Evolutionary conservation across 1,139 yeast species (phyloP), one percentile per base, ranked within the genome.

Genomic region (Candida neerlandica): DNA sequence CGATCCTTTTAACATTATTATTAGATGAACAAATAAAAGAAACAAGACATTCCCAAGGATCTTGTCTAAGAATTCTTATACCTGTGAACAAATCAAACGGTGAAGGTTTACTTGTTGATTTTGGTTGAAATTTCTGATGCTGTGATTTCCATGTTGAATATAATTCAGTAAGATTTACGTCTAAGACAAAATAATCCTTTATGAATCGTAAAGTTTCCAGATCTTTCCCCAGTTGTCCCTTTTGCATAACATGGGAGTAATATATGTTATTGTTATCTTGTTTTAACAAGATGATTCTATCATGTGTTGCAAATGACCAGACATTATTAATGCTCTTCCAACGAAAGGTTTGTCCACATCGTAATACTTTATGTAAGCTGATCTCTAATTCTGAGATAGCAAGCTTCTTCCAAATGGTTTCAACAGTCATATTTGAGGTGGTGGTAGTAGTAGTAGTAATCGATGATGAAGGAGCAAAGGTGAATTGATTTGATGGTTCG

Each of bases 11-110:
- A 50, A 94, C 96, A 61, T 94, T 95, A 67, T 94, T 94, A 66
- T 94, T 94, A n/a, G 96, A 86, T 3, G 97, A 89, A 66, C 99
- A 94, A 19, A 94, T 95, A 58, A 94, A 94, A 2, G 95, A 87
- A 18, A 94, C 70, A 43, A 90, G 72, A 41, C 95, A 90, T 61
- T 95, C 99, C 98, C 98, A 94, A 0, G 99, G 99, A 56, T 92
- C 97, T 65, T 94, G 98, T 45, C 92, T 77, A 29, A 92, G 77
- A 51, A 91, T 89, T 37, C 98, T 71, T 26, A 92, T 85, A 0
- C 99, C 99, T 3, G 74, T 72, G 50, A 84, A 82, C 23, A 68
- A 66, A 2, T 66, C 52, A 56, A 76, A 76, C 1, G 77, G 74
- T 1, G 75, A 67, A 15, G 33, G 34, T 14, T 58, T 55, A 18